Conservation (phyloP, 2,329 filamentous ascomycete genomes). For the Sarocladium brachiariae region DNA sequence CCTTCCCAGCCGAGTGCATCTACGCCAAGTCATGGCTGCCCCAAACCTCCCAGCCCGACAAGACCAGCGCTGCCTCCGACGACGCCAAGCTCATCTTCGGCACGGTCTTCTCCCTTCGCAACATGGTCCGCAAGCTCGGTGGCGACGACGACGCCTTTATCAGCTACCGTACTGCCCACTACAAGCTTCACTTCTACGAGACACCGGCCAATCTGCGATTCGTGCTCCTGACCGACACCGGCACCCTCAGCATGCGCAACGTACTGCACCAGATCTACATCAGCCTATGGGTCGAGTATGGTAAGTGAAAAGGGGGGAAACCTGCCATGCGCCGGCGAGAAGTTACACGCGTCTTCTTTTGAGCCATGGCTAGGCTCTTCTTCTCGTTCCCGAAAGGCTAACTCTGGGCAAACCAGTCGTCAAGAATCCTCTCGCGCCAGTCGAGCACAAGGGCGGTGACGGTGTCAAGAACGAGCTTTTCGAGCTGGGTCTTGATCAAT, state of each 20-base stretch:
- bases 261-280: conserved; percentile 98
- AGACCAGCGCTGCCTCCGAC: conserved; percentile 42
- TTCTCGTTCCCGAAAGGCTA: too few relatives aligned
- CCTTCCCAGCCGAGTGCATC: conserved; percentile 78
- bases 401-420: conserved; percentile 45
- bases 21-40: conserved; percentile 84
- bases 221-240: conserved; percentile 90
- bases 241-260: conserved; percentile 82
- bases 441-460: conserved; percentile 61
- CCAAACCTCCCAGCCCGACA: conserved; percentile 27
- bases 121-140: conserved; percentile 93
- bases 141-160: conserved; percentile 94
- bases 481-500: conserved; percentile 68
- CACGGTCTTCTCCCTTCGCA: conserved; percentile 90
- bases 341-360: too few relatives aligned
- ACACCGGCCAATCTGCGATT: conserved; percentile 94
- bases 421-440: conserved; percentile 62
- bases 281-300: conserved; percentile 94
- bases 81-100: conserved; percentile 97
- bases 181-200: conserved; percentile 99
- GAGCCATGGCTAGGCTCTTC: too few relatives aligned
- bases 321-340: too few relatives aligned
- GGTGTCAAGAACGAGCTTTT: conserved; percentile 68
- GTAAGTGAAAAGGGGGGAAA: conserved; percentile 39
- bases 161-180: conserved; percentile 85